Percentiles rank a stretch among this genome's conserved stretches.
These are phyloP conservation scores for Sugiyamaella sp. DNA, from an alignment of 1,139 yeast genomes.

Conservation along the genomic window DNA sequence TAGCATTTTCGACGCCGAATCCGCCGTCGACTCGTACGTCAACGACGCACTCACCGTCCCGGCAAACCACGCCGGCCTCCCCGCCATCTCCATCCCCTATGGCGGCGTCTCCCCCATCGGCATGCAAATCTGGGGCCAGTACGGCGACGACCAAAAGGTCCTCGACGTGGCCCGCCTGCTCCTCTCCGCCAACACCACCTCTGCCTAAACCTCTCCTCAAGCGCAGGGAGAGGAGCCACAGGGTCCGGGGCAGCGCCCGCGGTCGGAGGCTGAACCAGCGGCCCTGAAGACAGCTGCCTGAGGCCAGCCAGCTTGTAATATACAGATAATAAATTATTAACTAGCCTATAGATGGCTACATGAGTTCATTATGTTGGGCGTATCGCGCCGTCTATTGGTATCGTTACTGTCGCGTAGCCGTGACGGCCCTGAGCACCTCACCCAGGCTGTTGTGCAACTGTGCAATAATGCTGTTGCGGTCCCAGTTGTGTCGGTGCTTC, in stretches of 20 bases:
- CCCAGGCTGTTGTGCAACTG: conserved; percentile 28
- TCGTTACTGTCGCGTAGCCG: not conserved
- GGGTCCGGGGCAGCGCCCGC: too few relatives aligned
- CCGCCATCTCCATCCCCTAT: conserved; percentile 77
- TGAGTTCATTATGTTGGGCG: conserved; percentile 20
- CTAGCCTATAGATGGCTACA: conserved; percentile 7
- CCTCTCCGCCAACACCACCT: conserved; percentile 19
- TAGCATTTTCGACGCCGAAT: conserved; percentile 43
- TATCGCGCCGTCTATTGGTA: too few relatives aligned
- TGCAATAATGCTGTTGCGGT: conserved; percentile 50
- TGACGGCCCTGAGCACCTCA: conserved; percentile 22
- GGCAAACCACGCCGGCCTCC: conserved; percentile 88
- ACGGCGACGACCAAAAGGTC: conserved; percentile 72
- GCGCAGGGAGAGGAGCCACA: too few relatives aligned
- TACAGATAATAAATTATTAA: conserved; percentile 12
- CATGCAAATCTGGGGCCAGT: conserved; percentile 83
- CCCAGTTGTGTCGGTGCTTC: conserved; percentile 68
- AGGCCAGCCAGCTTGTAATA: conserved; percentile 5
- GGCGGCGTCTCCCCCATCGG: conserved; percentile 51
- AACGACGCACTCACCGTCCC: conserved; percentile 91
- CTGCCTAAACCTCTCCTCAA: too few relatives aligned
- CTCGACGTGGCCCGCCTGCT: conserved; percentile 48
- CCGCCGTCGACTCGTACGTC: conserved; percentile 63
- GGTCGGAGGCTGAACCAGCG: too few relatives aligned
- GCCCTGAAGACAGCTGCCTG: too few relatives aligned